Base-by-base conservation (phyloP, 108 stramenopile species). In the Skeletonema costatum region DNA sequence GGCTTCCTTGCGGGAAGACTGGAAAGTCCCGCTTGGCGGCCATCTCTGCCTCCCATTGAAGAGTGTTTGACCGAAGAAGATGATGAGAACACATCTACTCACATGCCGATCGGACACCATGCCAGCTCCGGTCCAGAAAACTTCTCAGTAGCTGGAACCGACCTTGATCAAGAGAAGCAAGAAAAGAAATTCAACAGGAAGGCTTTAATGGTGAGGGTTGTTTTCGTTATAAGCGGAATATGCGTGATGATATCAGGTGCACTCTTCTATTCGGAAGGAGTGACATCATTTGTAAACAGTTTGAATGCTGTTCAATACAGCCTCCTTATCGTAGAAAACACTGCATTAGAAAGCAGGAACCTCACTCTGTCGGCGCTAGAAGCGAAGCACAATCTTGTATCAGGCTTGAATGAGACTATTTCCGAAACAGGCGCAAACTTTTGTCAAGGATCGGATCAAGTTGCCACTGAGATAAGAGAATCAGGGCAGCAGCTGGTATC, bases 1-100 rank as follows among this genome's bases (percentile, higher is more conserved):
- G 81, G 81, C 32, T 76, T 82, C 70, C 65, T 82, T 21, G 64
- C 81, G 2, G 81, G 81, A 21, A 39, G 71, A 0, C 64, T 82
- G 14, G 64, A 71, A 16, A 63, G 74, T 16, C 75, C 81, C 10
- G 0, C 0, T 25, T 10, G 32, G 14, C 36, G 39, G 6, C 3
- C 59, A 21, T 17, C 6, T n/a, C 13, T 11, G 32, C 4, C 14
- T 21, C 30, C 30, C 25, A 32, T 13, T 3, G 73, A 64, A 33
- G 32, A 38, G 14, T 56, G 53, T 14, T 69, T 62, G 12, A 46
- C 70, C 12, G 70, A 76, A 56, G 31, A 58, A 8, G 60, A 63
- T 42, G 60, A 63, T 42, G 44, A 75, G 31, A 29, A 51, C 25
- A 33, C 41, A 5, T 29, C 29, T 33, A 25, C 17, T 42, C 12